Evolutionary conservation across 208 protist species (phyloP).

Genomic region (Acanthamoeba polyphaga): DNA sequence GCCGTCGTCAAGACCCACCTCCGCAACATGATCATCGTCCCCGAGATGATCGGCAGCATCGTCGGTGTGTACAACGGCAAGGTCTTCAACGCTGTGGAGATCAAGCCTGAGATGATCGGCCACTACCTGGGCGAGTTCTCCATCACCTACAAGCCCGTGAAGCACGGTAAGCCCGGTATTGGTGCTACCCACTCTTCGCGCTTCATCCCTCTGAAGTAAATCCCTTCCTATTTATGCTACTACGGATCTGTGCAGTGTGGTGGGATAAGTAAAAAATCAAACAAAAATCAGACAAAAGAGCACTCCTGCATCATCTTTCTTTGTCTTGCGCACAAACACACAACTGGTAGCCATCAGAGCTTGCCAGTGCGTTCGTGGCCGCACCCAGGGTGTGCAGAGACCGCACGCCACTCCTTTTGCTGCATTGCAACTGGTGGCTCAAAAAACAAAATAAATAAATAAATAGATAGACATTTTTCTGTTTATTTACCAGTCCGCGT

Average conservation of each 20-base stretch:
- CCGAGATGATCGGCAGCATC: conserved; percentile 99
- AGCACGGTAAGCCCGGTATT: conserved; percentile 99
- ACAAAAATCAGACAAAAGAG: neutral
- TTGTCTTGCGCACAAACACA: too few relatives aligned
- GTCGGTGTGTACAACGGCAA: conserved; percentile 99
- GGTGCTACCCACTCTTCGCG: conserved; percentile 96
- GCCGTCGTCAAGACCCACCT: conserved; percentile 99
- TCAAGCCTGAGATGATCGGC: conserved; percentile 99
- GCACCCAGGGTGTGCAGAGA: too few relatives aligned
- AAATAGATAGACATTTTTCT: too few relatives aligned
- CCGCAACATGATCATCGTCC: conserved; percentile 99
- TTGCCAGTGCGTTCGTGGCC: too few relatives aligned
- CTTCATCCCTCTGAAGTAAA: conserved; percentile 75
- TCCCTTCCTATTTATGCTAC: conserved; percentile 19
- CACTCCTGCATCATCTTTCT: neutral
- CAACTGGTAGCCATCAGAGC: too few relatives aligned
- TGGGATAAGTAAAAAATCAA: conserved; percentile 50
- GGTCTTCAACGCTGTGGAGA: conserved; percentile 98
- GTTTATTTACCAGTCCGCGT: too few relatives aligned
- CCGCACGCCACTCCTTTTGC: too few relatives aligned
- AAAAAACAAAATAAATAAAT: too few relatives aligned
- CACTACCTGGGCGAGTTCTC: conserved; percentile 99
- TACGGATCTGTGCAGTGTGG: conserved; percentile 42
- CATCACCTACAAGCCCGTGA: conserved; percentile 99
- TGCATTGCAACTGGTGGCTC: too few relatives aligned